Base-by-base conservation (phyloP, 2,329 filamentous ascomycete species). In the Trichophyton benhamiae region DNA sequence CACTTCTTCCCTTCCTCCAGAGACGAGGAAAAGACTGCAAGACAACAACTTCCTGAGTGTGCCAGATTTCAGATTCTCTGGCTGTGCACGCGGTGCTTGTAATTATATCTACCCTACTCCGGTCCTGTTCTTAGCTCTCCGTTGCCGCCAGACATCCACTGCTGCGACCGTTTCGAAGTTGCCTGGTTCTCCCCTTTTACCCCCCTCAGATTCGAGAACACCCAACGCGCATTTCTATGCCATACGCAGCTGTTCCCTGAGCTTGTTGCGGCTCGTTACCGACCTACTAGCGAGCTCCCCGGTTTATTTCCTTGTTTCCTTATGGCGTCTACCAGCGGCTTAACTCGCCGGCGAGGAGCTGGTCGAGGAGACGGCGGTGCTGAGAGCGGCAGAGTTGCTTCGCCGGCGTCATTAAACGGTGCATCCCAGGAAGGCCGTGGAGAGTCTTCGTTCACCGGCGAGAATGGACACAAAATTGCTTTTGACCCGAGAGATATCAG, bases 391-490 rank as follows among this genome's bases (percentile, higher is more conserved):
- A 81, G 86, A 71, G 85, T 88, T 67, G 80, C 81, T 69, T 87
- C 85, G 58, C 85, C 86, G 44, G 79, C 79, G 62, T 83, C 85
- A 64, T 67, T 62, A n/a, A 84, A 79, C 78, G 81, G 69, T 76
- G 84, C 79, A 79, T 83, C 79, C 64, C 74, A 74, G 68, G 79
- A 79, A 63, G 72, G 79, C 68, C 77, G 80, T 65, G 83, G 83
- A 61, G 84, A 86, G 77, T 96, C 94, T 64, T 92, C 88, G 70
- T 97, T 95, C 80, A 91, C 82, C 72, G 82, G 75, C 70, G 92
- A 95, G 77, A 96, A 96, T 78, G 94, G 94, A 67, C 94, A 97
- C 82, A 96, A 95, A 82, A 97, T 99, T 75, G 94, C 91, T 62
- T 99, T 90, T 75, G 94, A 99, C 75, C 94, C 94, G 63, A 83